Base-by-base conservation (phyloP, 1,284 basidiomycete genomes). In the Ustilago curta region DNA sequence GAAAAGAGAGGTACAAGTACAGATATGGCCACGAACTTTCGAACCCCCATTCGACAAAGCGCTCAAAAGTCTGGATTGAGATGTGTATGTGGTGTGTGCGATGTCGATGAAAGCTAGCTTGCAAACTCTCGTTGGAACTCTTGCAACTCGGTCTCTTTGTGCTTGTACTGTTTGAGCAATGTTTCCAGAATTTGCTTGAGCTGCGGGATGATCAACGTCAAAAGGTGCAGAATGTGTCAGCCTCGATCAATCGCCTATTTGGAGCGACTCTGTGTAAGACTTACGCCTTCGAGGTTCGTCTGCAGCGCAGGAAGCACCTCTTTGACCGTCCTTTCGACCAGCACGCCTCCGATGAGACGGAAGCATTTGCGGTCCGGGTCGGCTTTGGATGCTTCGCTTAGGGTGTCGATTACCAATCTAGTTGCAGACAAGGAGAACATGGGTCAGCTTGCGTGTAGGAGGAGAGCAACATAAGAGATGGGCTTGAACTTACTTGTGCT, bases 281-380 rank as follows among this genome's bases (percentile, higher is more conserved):
- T 61, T 68, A 84, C 83, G 43, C 82, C 80, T 39, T 77, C 72
- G 23, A 79, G 61, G 45, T 81, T 85, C 27, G 76, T 76, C 62
- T 84, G 76, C 11, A 85, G 72, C 16, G 92, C 91, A 43, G 96
- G 96, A 35, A 94, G 91, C 35, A 99, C 94, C 79, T 99, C 97
- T 83, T 92, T 91, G 48, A 99, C 97, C 0, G 94, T 98, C 50
- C 95, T 89, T 85, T 99, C 95, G 27, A 98, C 95, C 9, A 99
- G 89, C 2, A 97, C 91, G 31, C 96, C 97, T 12, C 97, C 97
- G 69, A 99, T 93, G 76, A 99, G 88, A 52, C 97, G 91, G 87
- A 98, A 99, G 86, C 97, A 99, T 86, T 94, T 95, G 68, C 97
- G 91, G 82, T 91, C 89, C 25, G 96, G 94, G 67, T 96, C 93